phyloP scores from a whole-genome alignment of 2,329 filamentous ascomycete genomes.

The Fusarium sp. region DNA sequence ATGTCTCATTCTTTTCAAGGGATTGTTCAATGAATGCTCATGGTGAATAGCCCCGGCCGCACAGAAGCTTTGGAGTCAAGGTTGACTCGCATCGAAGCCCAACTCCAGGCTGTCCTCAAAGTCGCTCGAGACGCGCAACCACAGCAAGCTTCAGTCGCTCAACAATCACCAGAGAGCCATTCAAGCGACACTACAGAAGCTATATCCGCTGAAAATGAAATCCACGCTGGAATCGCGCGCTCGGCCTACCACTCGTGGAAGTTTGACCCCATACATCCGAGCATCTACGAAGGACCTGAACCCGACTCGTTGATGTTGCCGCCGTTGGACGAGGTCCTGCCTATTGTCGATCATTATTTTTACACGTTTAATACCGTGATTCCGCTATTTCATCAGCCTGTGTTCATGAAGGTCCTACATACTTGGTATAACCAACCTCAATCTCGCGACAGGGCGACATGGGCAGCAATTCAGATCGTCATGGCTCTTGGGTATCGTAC shows the following conservation, averaged over 20 bases:
- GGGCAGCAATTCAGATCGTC: constrained; percentile 55
- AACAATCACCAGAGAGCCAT: constrained; percentile 21
- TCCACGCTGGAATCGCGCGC: background rate
- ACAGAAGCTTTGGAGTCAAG: constrained; percentile 40
- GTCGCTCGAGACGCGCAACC: constrained; percentile 30
- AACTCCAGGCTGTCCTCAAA: constrained; percentile 48
- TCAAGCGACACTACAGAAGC: constrained; percentile 4
- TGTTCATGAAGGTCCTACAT: constrained; percentile 52
- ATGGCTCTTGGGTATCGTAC: constrained; percentile 52
- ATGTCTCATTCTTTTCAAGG: background rate
- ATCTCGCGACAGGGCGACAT: constrained; percentile 42
- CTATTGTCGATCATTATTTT: constrained; percentile 54
- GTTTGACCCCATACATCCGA: constrained; percentile 39
- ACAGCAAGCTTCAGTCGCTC: background rate
- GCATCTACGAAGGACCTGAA: constrained; percentile 31
- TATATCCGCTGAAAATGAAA: background rate
- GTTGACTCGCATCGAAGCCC: constrained; percentile 47
- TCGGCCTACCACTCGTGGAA: constrained; percentile 16
- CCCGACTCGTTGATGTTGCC: constrained; percentile 43
- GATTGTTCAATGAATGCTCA: constrained; percentile 1
- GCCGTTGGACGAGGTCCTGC: constrained; percentile 50
- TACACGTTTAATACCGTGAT: constrained; percentile 49
- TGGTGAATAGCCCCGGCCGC: background rate
- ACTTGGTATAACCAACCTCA: constrained; percentile 48
- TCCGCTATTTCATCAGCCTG: constrained; percentile 52